Percentiles rank a stretch among this genome's conserved stretches.
Conservation (phyloP, 2,329 filamentous ascomycete species). For the Trichoderma sp. region DNA sequence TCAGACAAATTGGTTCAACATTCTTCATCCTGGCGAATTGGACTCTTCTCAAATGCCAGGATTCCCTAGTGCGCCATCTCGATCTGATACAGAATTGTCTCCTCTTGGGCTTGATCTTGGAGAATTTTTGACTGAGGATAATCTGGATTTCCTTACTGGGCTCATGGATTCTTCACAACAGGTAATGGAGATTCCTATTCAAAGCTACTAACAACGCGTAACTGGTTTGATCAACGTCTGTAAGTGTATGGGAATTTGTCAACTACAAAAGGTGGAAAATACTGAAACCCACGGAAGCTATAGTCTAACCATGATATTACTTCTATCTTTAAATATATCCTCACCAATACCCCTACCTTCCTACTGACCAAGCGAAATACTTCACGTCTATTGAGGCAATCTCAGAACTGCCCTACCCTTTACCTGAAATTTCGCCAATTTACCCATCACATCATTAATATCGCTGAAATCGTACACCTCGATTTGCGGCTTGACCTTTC, state of each 20-base stretch:
- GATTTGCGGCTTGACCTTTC: conserved; percentile 28
- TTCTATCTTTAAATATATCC: background rate
- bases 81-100: background rate
- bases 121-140: conserved; percentile 10
- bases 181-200: conserved; percentile 1
- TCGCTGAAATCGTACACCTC: background rate
- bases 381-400: background rate
- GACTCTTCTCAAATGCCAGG: background rate
- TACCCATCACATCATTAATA: background rate
- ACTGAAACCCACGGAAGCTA: background rate
- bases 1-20: conserved; percentile 2
- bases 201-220: background rate
- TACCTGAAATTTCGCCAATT: background rate
- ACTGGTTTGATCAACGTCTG: background rate
- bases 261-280: background rate
- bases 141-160: background rate
- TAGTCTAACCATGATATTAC: background rate
- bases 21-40: background rate
- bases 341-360: background rate
- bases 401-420: background rate
- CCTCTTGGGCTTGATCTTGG: conserved; percentile 2
- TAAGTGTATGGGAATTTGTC: background rate
- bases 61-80: background rate
- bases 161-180: conserved; percentile 2
- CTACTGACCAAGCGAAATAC: background rate